phyloP scores from a whole-genome alignment of 352 stramenopile species.

The Phytophthora cactorum region DNA sequence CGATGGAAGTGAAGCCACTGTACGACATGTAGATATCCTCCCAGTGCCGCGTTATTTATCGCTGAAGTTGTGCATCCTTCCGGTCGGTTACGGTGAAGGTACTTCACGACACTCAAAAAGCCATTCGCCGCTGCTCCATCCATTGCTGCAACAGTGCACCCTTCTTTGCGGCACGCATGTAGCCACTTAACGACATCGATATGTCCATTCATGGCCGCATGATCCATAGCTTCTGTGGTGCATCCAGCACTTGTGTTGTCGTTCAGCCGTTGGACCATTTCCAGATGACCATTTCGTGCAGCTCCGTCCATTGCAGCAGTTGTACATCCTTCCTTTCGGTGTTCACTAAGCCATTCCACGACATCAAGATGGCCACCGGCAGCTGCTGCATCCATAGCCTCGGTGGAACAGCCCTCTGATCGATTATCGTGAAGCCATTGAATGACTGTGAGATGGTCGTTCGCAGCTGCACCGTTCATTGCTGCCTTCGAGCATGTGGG shows the following conservation, averaged over 20 bases:
- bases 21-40: constrained; percentile 14
- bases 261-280: background rate
- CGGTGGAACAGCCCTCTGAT: constrained; percentile 4
- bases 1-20: constrained; percentile 17
- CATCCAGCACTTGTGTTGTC: background rate
- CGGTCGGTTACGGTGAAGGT: constrained; percentile 13
- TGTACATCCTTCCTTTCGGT: background rate
- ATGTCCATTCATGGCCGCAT: background rate
- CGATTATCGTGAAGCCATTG: constrained; percentile 2
- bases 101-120: too few species aligned
- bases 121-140: background rate
- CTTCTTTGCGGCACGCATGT: background rate
- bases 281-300: background rate
- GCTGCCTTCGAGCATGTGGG: background rate
- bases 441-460: background rate
- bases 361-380: background rate
- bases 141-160: constrained; percentile 2
- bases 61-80: constrained; percentile 20
- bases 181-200: background rate
- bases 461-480: constrained; percentile 2
- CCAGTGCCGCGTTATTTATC: constrained; percentile 18
- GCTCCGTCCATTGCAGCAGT: constrained; percentile 6
- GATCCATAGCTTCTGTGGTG: background rate
- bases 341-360: constrained; percentile 6
- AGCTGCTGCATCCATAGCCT: background rate